Conservation (phyloP, 2,329 filamentous ascomycete species). For the Claviceps fusiformis region DNA sequence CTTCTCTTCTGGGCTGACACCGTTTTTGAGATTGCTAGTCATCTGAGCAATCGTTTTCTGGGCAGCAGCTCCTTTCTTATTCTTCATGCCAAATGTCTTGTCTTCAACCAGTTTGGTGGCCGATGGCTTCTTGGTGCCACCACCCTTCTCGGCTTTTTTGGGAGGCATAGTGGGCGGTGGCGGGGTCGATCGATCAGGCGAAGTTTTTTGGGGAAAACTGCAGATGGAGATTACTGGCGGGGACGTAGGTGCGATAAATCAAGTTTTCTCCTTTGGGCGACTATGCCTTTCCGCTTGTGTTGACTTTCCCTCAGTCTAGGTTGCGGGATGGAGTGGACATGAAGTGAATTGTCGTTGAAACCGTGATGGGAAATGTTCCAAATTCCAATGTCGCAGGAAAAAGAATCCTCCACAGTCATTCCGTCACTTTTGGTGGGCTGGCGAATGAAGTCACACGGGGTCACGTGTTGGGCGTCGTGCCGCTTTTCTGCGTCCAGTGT, state of each 20-base stretch:
- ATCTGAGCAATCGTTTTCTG: slow-evolving; percentile 86
- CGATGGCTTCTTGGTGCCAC: slow-evolving; percentile 40
- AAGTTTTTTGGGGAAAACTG: not conserved
- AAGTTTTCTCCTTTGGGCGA: not conserved
- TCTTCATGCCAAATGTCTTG: slow-evolving; percentile 99
- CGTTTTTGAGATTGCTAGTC: slow-evolving; percentile 55
- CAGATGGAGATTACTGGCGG: not conserved
- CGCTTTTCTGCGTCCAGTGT: not conserved
- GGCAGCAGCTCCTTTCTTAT: slow-evolving; percentile 88
- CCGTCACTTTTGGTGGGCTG: slow-evolving; percentile 10
- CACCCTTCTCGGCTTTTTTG: slow-evolving; percentile 45
- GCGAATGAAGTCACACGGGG: slow-evolving; percentile 13
- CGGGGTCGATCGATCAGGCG: slow-evolving; percentile 7
- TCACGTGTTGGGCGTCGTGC: slow-evolving; percentile 12
- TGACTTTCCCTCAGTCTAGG: not conserved
- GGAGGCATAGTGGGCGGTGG: slow-evolving; percentile 52
- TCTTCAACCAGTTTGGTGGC: slow-evolving; percentile 63
- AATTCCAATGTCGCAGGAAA: slow-evolving; percentile 8
- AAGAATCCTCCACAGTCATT: slow-evolving; percentile 3
- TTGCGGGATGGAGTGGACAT: not conserved
- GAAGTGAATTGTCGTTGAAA: not conserved
- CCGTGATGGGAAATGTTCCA: not conserved
- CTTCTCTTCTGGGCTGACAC: slow-evolving; percentile 80
- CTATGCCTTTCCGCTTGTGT: not conserved
- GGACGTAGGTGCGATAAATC: not conserved